Conservation (phyloP, 2,329 filamentous ascomycete species). For the Emydomyces testavorans region DNA sequence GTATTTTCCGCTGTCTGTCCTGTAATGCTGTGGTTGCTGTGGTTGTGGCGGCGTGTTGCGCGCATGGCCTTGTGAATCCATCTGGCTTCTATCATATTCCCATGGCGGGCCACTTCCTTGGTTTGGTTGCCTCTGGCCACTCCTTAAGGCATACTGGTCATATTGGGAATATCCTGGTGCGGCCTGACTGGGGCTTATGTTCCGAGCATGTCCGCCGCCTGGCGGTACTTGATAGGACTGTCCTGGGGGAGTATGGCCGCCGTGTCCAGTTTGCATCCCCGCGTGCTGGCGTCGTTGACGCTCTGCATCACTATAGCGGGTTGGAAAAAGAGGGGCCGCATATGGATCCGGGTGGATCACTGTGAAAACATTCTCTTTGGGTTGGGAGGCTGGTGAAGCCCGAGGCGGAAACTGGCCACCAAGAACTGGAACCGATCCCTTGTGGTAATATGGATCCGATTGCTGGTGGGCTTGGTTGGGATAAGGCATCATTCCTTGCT, state of each 20-base stretch:
- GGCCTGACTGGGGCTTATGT: slow-evolving; percentile 2
- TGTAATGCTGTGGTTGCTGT: slow-evolving; percentile 13
- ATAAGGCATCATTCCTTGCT: slow-evolving; percentile 10
- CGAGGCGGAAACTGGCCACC: slow-evolving; percentile 10
- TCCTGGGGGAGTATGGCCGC: slow-evolving; percentile 11
- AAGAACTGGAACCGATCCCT: slow-evolving; percentile 4
- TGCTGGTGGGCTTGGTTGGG: slow-evolving; percentile 3
- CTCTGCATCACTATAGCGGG: slow-evolving; percentile 15
- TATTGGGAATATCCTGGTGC: slow-evolving; percentile 10
- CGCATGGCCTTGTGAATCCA: slow-evolving; percentile 6
- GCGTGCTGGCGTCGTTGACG: slow-evolving; percentile 8
- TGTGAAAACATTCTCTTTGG: slow-evolving; percentile 13
- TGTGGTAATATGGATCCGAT: slow-evolving; percentile 9
- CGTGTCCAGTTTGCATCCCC: slow-evolving; percentile 3
- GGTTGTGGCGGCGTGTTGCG: slow-evolving; percentile 10
- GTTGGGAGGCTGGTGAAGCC: slow-evolving; percentile 5
- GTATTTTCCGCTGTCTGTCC: slow-evolving; percentile 14
- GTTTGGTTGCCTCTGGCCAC: slow-evolving; percentile 10
- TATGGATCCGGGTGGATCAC: slow-evolving; percentile 15
- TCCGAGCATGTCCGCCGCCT: slow-evolving; percentile 10
- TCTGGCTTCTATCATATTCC: slow-evolving; percentile 11
- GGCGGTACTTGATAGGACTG: slow-evolving; percentile 10
- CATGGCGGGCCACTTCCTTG: slow-evolving; percentile 12
- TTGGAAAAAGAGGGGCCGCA: slow-evolving; percentile 15
- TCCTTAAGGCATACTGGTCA: slow-evolving; percentile 5